Evolutionary conservation across 108 stramenopile species (phyloP), one percentile per base, ranked within the genome.

Genomic region (Mediolabrus comicus): DNA sequence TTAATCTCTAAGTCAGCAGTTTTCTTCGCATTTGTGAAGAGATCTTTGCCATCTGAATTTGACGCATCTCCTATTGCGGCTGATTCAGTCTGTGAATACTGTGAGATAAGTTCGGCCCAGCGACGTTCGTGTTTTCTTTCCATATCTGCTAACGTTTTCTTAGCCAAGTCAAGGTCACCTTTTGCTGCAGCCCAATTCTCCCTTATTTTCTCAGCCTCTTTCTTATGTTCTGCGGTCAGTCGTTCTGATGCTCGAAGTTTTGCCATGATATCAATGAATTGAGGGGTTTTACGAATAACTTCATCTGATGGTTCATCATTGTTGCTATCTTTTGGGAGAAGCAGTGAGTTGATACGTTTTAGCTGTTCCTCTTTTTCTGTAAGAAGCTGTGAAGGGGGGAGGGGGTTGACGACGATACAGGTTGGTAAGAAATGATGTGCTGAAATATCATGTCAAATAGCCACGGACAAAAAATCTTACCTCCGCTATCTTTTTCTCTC

Each of bases 1-100:
- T 93, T 95, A 66, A 86, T 91, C 67, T 90, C 86, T 34, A 95
- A 72, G 35, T 81, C 87, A 32, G 78, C 79, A 67, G 86, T 84
- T 59, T 75, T 79, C 83, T 88, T 77, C 22, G 85, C 83, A 32
- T 66, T 82, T 6, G 46, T 36, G 53, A 77, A 72, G 0, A 33
- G 34, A 22, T 74, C 72, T 29, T 36, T 27, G 17, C 19, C 59
- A 28, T 62, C 75, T 12, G 12, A 35, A 31, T 46, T 46, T 8
- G 59, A 55, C 43, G 11, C 54, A 29, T 39, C 79, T 31, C 59
- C 57, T 57, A 73, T 79, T 41, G 72, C n/a, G 24, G 62, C 49
- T 12, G 72, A 52, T 19, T 75, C 63, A 34, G 75, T 39, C 39
- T 77, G 71, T 53, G 80, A 67, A 67, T 69, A 78, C 58, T 69